Percentiles rank a stretch among this genome's conserved stretches.
phyloP scores from a whole-genome alignment of 2,329 filamentous ascomycete species.

The Botrytis pseudocinerea region DNA sequence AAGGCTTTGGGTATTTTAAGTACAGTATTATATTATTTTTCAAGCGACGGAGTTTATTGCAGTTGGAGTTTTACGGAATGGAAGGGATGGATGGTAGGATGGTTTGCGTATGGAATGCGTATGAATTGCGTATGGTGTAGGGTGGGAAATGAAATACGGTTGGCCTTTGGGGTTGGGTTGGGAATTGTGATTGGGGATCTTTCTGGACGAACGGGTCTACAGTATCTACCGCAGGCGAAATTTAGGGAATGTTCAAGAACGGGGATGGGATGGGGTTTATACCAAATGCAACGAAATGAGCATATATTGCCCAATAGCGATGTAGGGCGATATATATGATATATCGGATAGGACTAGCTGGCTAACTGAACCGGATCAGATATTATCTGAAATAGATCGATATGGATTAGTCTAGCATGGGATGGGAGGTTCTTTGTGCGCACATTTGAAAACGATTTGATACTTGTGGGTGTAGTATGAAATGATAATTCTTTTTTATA shows the following conservation, averaged over 20 bases:
- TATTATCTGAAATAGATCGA: neutral
- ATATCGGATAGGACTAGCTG: neutral
- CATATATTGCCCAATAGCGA: constrained; percentile 6
- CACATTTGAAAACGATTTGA: neutral
- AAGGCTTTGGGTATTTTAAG: constrained; percentile 17
- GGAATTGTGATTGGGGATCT: constrained; percentile 16
- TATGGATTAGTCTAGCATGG: neutral
- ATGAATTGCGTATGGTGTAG: constrained; percentile 15
- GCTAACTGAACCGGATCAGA: neutral
- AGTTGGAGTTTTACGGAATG: constrained; percentile 11
- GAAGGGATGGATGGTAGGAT: neutral
- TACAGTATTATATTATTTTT: constrained; percentile 19
- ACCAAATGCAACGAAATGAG: neutral
- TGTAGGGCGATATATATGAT: neutral
- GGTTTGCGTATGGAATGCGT: neutral
- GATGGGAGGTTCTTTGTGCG: neutral
- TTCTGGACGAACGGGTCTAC: constrained; percentile 7
- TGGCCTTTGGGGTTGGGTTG: constrained; percentile 16
- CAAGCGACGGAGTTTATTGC: constrained; percentile 23
- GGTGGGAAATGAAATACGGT: constrained; percentile 21
- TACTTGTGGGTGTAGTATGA: constrained; percentile 7
- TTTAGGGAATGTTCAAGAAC: constrained; percentile 11
- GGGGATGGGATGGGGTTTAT: constrained; percentile 2
- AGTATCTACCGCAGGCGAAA: constrained; percentile 13
- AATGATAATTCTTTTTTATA: constrained; percentile 1